Percentiles rank a stretch among this genome's conserved stretches.
These are phyloP conservation scores for Pythium sukuiense DNA, from an alignment of 352 stramenopile genomes.

Conservation along the genomic window DNA sequence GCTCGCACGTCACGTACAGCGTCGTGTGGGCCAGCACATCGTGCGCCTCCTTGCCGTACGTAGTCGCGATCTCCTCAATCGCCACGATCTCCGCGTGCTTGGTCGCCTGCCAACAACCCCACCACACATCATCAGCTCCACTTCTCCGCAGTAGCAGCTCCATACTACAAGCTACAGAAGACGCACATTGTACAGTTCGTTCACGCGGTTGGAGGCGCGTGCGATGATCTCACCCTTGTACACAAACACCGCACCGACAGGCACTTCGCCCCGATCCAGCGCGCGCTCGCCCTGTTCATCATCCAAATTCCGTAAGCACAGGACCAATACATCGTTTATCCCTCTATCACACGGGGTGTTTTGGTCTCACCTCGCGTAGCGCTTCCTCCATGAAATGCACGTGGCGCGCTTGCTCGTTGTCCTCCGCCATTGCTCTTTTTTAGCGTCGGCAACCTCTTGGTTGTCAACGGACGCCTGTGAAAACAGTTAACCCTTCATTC, in stretches of 20 bases:
- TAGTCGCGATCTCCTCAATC: slow-evolving; percentile 75
- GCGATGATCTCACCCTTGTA: slow-evolving; percentile 74
- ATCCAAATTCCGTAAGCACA: not conserved
- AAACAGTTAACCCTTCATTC: not conserved
- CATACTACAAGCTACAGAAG: no score
- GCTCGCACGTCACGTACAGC: slow-evolving; percentile 92
- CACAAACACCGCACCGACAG: slow-evolving; percentile 92
- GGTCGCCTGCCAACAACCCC: slow-evolving; percentile 51
- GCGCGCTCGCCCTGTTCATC: slow-evolving; percentile 68
- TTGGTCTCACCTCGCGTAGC: slow-evolving; percentile 50
- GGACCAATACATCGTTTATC: not conserved
- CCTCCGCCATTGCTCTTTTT: slow-evolving; percentile 13
- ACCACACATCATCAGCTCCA: no score
- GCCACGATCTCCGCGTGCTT: slow-evolving; percentile 92
- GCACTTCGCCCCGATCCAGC: slow-evolving; percentile 81
- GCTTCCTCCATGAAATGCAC: slow-evolving; percentile 74
- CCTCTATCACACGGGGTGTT: not conserved
- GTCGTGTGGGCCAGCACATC: slow-evolving; percentile 57
- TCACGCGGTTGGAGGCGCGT: slow-evolving; percentile 83
- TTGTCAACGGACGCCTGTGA: not conserved
- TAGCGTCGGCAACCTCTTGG: not conserved
- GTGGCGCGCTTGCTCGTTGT: slow-evolving; percentile 30
- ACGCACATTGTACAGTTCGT: slow-evolving; percentile 83
- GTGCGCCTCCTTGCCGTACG: slow-evolving; percentile 38
- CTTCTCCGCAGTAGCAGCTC: no score